Percentiles rank a stretch among this genome's conserved stretches.
Conservation (phyloP, 768 basidiomycete genomes). For the Lactifluus rugatus region DNA sequence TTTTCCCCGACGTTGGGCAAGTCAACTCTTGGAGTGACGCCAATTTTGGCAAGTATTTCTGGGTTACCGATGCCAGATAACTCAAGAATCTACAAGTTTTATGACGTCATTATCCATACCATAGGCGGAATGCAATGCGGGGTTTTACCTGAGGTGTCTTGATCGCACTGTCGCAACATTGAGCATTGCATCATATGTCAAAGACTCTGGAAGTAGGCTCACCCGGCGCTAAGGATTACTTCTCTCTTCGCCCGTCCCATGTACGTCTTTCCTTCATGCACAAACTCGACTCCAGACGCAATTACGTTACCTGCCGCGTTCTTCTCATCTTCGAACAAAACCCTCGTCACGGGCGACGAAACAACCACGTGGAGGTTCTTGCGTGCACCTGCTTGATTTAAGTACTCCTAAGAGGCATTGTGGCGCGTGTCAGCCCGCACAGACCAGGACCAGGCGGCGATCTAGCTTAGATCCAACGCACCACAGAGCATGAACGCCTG, state of each 20-base stretch:
- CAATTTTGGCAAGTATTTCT: conserved; percentile 31
- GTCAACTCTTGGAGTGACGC: conserved; percentile 32
- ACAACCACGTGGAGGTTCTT: conserved; percentile 14
- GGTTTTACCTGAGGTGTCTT: conserved; percentile 26
- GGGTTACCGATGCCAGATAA: conserved; percentile 47
- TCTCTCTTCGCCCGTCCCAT: conserved; percentile 31
- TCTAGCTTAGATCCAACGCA: background rate
- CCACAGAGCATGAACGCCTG: conserved; percentile 9
- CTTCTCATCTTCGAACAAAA: conserved; percentile 16
- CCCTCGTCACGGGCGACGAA: conserved; percentile 15
- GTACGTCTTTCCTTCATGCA: conserved; percentile 22
- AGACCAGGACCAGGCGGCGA: background rate
- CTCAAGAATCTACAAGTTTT: conserved; percentile 39
- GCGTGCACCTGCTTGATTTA: conserved; percentile 1
- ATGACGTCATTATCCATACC: background rate
- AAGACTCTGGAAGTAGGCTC: background rate
- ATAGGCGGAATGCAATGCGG: background rate
- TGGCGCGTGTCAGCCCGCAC: background rate
- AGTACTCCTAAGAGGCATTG: conserved; percentile 2
- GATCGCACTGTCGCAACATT: conserved; percentile 25
- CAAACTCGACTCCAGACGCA: conserved; percentile 31
- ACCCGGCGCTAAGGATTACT: conserved; percentile 38
- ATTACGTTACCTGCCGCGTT: conserved; percentile 9
- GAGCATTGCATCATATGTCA: background rate
- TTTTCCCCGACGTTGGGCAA: conserved; percentile 44